These are phyloP conservation scores for Tuber umbilicatum DNA, from an alignment of 495 filamentous ascomycete species.

Conservation along the genomic window DNA sequence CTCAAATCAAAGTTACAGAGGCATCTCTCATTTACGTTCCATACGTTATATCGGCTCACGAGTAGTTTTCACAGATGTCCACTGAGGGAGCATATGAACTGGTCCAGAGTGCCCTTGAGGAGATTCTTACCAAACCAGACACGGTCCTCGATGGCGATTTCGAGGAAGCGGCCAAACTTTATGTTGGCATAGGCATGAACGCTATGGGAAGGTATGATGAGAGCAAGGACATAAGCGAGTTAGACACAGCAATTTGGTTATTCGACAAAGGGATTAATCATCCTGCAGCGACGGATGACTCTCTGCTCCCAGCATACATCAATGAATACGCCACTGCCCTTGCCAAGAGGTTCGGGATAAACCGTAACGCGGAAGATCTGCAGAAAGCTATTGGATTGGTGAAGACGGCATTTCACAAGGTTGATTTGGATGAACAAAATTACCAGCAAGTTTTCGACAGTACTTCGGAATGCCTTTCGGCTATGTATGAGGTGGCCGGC, in stretches of 20 bases:
- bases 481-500: neutral
- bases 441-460: neutral
- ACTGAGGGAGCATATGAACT: neutral
- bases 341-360: neutral
- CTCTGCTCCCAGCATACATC: neutral
- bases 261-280: neutral
- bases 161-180: neutral
- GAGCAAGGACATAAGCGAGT: neutral
- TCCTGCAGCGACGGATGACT: neutral
- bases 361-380: neutral
- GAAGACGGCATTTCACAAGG: neutral
- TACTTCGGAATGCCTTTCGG: neutral
- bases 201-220: neutral
- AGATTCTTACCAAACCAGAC: neutral
- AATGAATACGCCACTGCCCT: neutral
- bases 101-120: neutral
- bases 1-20: neutral
- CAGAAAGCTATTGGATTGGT: neutral
- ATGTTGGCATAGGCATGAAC: neutral
- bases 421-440: neutral
- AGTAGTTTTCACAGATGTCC: neutral
- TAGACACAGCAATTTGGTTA: neutral
- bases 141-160: neutral
- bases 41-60: neutral
- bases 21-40: neutral